A percentile compares a stretch with the other conserved stretches of the same genome.
Conservation (phyloP, 495 filamentous ascomycete species). For the Trichoderma virens region DNA sequence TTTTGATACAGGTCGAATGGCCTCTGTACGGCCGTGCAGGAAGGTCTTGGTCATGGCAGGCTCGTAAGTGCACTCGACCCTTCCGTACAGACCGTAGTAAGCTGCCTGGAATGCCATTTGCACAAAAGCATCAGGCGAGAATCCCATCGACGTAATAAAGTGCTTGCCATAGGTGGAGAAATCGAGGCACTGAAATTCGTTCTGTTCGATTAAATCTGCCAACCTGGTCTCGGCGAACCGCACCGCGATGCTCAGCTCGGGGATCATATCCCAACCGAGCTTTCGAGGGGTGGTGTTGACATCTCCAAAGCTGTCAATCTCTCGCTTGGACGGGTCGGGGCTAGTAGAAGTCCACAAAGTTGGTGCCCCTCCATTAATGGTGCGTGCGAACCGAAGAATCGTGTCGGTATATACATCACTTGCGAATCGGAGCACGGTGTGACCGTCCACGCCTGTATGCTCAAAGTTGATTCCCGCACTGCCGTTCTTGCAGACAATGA, state of each 20-base stretch:
- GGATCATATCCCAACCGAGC: conserved; percentile 95
- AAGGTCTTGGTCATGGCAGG: conserved; percentile 96
- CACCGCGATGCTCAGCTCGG: conserved; percentile 82
- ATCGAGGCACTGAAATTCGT: conserved; percentile 89
- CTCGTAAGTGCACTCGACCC: conserved; percentile 91
- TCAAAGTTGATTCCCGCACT: conserved; percentile 98
- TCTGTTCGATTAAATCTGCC: conserved; percentile 91
- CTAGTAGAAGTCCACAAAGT: conserved; percentile 84
- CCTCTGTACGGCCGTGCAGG: conserved; percentile 90
- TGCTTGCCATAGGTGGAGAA: conserved; percentile 90
- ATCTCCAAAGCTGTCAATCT: conserved; percentile 88
- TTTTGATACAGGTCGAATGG: conserved; percentile 75
- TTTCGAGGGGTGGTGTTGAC: conserved; percentile 92
- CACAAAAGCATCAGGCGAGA: conserved; percentile 94
- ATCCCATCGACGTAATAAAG: conserved; percentile 93
- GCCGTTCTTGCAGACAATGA: conserved; percentile 98
- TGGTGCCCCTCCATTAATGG: conserved; percentile 92
- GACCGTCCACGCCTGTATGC: conserved; percentile 95
- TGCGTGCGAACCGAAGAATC: conserved; percentile 89
- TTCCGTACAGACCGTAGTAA: conserved; percentile 94
- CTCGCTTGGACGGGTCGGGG: conserved; percentile 89
- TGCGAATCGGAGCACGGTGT: conserved; percentile 93
- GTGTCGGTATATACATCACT: conserved; percentile 97
- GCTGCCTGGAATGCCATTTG: conserved; percentile 99
- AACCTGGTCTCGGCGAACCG: conserved; percentile 93